Evolutionary conservation across 768 basidiomycete genomes (phyloP).

Genomic region (Auricularia heimuer): DNA sequence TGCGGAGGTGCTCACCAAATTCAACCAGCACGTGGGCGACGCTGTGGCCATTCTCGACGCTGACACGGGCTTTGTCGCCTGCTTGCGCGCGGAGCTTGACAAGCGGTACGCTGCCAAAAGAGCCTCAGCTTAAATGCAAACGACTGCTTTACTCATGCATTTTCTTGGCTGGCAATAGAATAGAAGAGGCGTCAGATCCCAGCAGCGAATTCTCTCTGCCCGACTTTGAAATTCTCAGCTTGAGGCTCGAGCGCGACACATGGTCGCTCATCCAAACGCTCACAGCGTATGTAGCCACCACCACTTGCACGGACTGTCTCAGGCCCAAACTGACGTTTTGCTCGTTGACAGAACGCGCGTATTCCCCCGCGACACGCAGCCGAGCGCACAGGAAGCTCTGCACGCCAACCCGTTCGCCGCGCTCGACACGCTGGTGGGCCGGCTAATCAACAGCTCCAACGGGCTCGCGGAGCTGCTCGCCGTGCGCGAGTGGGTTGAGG

Average conservation of each 20-base stretch:
- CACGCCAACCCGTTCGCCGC: constrained; percentile 75
- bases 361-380: constrained; percentile 16
- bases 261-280: constrained; percentile 75
- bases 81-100: neutral
- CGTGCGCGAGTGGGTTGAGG: constrained; percentile 83
- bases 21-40: neutral
- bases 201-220: constrained; percentile 1
- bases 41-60: neutral
- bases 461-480: constrained; percentile 67
- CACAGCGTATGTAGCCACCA: constrained; percentile 51
- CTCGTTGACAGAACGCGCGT: neutral
- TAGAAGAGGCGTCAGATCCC: neutral
- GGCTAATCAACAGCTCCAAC: constrained; percentile 56
- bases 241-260: constrained; percentile 69
- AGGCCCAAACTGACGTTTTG: neutral
- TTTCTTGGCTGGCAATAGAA: neutral
- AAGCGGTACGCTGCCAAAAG: neutral
- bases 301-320: neutral
- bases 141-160: too few species aligned
- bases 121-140: neutral
- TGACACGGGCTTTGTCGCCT: neutral
- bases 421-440: constrained; percentile 61
- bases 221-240: constrained; percentile 46
- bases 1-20: neutral
- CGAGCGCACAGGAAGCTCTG: constrained; percentile 47